A percentile compares a stretch with the other conserved stretches of the same genome.
Conservation (phyloP, 495 filamentous ascomycete genomes). For the Trichoderma orchidacearum region DNA sequence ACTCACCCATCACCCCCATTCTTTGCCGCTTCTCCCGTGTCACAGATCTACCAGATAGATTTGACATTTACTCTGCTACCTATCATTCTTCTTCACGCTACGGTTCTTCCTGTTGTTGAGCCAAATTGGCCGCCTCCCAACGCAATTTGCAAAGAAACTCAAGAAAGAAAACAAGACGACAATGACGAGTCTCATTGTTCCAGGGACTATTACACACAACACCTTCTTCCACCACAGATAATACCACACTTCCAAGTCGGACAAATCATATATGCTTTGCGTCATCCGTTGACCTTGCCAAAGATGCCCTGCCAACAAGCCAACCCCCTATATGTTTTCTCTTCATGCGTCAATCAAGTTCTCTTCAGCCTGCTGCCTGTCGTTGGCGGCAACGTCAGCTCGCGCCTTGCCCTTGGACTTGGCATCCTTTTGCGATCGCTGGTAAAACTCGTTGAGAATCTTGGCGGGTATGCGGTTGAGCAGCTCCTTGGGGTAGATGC, state of each 20-base stretch:
- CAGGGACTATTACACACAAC: neutral
- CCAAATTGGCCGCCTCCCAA: neutral
- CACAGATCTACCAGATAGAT: neutral
- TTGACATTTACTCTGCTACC: neutral
- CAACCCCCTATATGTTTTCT: too few species aligned
- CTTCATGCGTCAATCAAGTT: slow-evolving; percentile 55
- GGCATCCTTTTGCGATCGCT: slow-evolving; percentile 44
- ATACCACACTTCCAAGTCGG: neutral
- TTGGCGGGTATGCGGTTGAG: slow-evolving; percentile 96
- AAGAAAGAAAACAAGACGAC: neutral
- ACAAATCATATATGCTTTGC: neutral
- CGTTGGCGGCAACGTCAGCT: slow-evolving; percentile 44
- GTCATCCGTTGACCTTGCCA: neutral
- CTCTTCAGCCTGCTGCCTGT: slow-evolving; percentile 38
- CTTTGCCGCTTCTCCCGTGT: neutral
- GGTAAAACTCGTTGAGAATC: slow-evolving; percentile 85
- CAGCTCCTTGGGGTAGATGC: slow-evolving; percentile 93
- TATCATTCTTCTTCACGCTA: neutral
- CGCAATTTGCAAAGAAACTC: neutral
- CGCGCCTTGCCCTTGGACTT: slow-evolving; percentile 44
- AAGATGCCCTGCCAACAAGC: neutral
- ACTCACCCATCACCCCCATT: too few species aligned
- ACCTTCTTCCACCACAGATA: neutral
- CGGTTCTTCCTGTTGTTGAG: neutral
- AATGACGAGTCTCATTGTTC: too few species aligned